Percentiles rank a stretch among this genome's conserved stretches.
phyloP scores from a whole-genome alignment of 306 rosid genomes.

The Oemleria cerasiformis region DNA sequence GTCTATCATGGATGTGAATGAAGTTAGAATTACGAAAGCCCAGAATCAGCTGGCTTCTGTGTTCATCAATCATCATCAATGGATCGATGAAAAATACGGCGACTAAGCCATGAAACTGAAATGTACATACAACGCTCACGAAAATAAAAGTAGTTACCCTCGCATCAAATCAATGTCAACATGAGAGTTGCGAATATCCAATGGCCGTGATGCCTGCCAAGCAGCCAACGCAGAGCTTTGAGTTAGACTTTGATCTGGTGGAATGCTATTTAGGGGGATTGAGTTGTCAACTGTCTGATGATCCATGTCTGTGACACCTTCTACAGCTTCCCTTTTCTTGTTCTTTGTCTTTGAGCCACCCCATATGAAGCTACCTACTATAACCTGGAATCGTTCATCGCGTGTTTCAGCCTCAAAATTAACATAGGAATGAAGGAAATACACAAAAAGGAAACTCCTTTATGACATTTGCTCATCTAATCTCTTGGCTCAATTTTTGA shows the following conservation, averaged over 20 bases:
- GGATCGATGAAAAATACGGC: conserved; percentile 48
- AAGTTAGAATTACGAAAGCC: conserved; percentile 34
- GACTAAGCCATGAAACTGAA: conserved; percentile 36
- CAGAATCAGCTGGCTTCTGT: conserved; percentile 41
- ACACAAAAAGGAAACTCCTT: neutral
- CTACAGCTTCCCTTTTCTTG: conserved; percentile 55
- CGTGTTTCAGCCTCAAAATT: conserved; percentile 14
- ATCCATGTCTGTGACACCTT: conserved; percentile 51
- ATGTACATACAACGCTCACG: conserved; percentile 33
- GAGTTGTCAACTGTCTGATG: conserved; percentile 59
- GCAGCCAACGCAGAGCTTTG: conserved; percentile 51
- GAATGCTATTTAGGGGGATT: conserved; percentile 37
- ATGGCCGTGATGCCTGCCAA: conserved; percentile 64
- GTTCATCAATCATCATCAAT: conserved; percentile 31
- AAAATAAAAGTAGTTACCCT: conserved; percentile 45
- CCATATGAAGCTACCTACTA: conserved; percentile 91
- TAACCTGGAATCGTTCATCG: conserved; percentile 56
- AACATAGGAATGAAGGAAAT: neutral
- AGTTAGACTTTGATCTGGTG: conserved; percentile 52
- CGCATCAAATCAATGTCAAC: conserved; percentile 96
- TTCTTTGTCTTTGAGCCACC: conserved; percentile 66
- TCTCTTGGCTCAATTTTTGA: no score
- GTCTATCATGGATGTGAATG: conserved; percentile 38
- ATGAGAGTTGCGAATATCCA: conserved; percentile 84
- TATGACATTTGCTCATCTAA: neutral